Evolutionary conservation across 1,284 basidiomycete genomes (phyloP), one percentile per base, ranked within the genome.

Genomic region (Pisolithus thermaeus): DNA sequence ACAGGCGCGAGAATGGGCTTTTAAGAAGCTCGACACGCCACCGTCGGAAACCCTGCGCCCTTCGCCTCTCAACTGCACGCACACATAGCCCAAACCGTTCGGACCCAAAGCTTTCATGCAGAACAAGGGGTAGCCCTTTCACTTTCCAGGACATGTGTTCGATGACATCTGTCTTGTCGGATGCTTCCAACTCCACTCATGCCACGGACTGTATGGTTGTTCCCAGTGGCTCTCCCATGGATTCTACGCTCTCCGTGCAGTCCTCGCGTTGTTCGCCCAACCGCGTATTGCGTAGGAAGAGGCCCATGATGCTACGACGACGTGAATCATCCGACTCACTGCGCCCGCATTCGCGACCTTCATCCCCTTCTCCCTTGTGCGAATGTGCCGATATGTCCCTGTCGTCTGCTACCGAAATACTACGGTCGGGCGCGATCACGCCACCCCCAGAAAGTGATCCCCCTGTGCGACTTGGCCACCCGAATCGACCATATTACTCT

Each of bases 401-500:
- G 46, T 49, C 53, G n/a, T 64, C 57, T 16, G 30, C 54, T 25
- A 28, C 51, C 28, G 64, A 61, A 42, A 39, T 47, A 36, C 55
- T 58, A 38, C 59, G 49, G 42, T 61, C 64, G 32, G 59, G 50
- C 27, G 57, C 44, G 11, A 50, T 60, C 20, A 56, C 61, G 30
- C 37, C 62, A 45, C 56, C 58, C 46, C 54, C 49, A 42, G 61
- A 62, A 38, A 56, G 51, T 5, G 61, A 63, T 54, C 12, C 55
- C 53, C 65, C 63, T 35, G 66, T 75, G 20, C 75, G 73, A 12
- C 67, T 81, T 30, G 80, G 80, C 3, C 75, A 76, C 53, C 77
- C 80, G 8, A 73, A 61, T 50, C 72, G 81, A n/a, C 81, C 81
- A 8, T 78, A 81, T 53, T 83, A 83, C 61, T 76, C 77, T 25